Percentiles rank a stretch among this genome's conserved stretches.
phyloP scores from a whole-genome alignment of 306 rosid species.

The Trifolium repens region DNA sequence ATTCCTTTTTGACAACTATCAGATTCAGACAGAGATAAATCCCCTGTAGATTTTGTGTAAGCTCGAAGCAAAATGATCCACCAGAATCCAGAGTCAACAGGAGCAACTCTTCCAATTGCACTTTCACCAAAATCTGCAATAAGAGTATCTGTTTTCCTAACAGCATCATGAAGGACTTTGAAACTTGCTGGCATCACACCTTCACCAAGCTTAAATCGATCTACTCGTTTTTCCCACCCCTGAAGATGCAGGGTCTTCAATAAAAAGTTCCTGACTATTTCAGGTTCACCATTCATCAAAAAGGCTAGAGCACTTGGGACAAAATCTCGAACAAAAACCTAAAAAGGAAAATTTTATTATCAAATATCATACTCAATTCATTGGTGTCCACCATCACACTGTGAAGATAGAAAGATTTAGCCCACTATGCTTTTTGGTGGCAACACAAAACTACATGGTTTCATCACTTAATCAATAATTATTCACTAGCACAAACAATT shows the following conservation, averaged over 20 bases:
- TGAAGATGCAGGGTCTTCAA: conserved; percentile 88
- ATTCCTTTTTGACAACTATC: conserved; percentile 87
- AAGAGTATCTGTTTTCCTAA: conserved; percentile 72
- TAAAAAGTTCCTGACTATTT: conserved; percentile 80
- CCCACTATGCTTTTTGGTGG: background rate
- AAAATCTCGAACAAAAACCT: conserved; percentile 94
- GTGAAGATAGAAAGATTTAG: conserved; percentile 6
- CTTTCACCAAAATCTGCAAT: conserved; percentile 94
- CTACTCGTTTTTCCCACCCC: conserved; percentile 91
- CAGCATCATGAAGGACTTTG: conserved; percentile 87
- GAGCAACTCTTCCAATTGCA: conserved; percentile 97
- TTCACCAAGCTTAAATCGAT: conserved; percentile 91
- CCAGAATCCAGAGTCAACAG: conserved; percentile 97
- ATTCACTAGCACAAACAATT: conserved; percentile 19
- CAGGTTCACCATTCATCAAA: conserved; percentile 94
- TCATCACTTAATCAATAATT: conserved; percentile 14
- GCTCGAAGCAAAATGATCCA: conserved; percentile 95
- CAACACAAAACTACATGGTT: background rate
- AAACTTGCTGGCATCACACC: conserved; percentile 97
- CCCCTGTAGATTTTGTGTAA: conserved; percentile 91
- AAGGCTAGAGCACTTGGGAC: conserved; percentile 94
- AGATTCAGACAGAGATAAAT: conserved; percentile 72
- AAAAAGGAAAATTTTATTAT: conserved; percentile 4
- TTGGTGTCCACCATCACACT: conserved; percentile 4
- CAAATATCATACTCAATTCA: conserved; percentile 13